These are phyloP conservation scores for Sugiyamaella xylanicola DNA, from an alignment of 1,139 yeast species.

Conservation along the genomic window DNA sequence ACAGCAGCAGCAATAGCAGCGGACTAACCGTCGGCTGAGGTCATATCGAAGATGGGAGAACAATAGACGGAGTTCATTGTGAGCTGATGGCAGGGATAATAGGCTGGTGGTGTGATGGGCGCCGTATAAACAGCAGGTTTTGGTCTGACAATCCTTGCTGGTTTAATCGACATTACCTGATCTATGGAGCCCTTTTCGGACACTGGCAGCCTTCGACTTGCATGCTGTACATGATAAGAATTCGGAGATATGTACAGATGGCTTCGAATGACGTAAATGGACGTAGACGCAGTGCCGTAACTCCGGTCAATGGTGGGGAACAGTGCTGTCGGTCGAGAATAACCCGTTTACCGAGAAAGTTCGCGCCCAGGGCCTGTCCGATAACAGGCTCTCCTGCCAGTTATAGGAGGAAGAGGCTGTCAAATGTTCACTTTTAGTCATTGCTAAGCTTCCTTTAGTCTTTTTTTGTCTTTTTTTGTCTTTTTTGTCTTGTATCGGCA, in stretches of 20 bases:
- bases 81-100: background rate
- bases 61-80: background rate
- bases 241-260: background rate
- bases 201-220: background rate
- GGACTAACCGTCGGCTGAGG: no score
- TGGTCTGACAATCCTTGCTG: background rate
- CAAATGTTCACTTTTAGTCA: no score
- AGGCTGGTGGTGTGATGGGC: background rate
- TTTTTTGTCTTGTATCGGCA: background rate
- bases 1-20: no score
- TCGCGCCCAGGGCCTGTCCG: no score
- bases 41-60: background rate
- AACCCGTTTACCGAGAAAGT: background rate
- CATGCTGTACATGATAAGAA: background rate
- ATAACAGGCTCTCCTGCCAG: no score
- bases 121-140: background rate
- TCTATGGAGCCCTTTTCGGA: background rate
- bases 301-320: background rate
- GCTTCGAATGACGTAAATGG: background rate
- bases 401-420: no score
- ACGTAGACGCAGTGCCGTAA: background rate
- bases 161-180: background rate
- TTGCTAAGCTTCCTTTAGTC: no score
- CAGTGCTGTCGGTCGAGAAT: background rate
- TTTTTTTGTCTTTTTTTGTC: no score